A percentile compares a stretch with the other conserved stretches of the same genome.
phyloP scores from a whole-genome alignment of 495 filamentous ascomycete species.

The Lasiosphaeris hirsuta region DNA sequence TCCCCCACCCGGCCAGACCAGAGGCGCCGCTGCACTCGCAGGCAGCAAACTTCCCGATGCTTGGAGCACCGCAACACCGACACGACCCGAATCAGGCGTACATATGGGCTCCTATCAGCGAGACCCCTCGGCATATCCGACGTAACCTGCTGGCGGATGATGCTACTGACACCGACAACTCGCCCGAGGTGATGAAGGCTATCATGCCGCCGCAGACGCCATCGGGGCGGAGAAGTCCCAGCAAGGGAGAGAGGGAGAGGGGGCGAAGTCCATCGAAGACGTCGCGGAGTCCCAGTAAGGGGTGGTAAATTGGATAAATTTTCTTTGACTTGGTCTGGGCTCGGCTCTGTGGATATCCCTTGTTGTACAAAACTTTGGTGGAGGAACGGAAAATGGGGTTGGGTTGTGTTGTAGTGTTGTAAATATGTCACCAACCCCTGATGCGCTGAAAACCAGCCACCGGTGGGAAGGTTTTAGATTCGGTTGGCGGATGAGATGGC shows the following conservation, averaged over 20 bases:
- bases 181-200: constrained; percentile 29
- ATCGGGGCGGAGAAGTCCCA: constrained; percentile 37
- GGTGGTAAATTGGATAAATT: constrained; percentile 23
- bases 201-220: constrained; percentile 42
- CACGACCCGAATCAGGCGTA: constrained; percentile 38
- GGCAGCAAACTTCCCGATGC: constrained; percentile 25
- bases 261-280: constrained; percentile 40
- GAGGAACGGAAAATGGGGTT: background rate
- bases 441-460: background rate
- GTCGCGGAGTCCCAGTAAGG: constrained; percentile 36
- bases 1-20: constrained; percentile 18
- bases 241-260: constrained; percentile 42
- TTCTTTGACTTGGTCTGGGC: background rate
- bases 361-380: background rate
- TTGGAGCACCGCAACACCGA: constrained; percentile 27
- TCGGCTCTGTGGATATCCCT: background rate
- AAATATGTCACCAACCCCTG: background rate
- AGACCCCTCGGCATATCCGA: constrained; percentile 41
- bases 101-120: constrained; percentile 40
- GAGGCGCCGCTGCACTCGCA: constrained; percentile 32
- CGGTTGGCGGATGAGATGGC: background rate
- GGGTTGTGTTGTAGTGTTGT: background rate
- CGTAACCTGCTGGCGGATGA: constrained; percentile 33
- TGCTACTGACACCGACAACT: constrained; percentile 42
- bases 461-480: background rate